Conservation (phyloP, 2,329 filamentous ascomycete genomes). For the Cordyceps militaris region DNA sequence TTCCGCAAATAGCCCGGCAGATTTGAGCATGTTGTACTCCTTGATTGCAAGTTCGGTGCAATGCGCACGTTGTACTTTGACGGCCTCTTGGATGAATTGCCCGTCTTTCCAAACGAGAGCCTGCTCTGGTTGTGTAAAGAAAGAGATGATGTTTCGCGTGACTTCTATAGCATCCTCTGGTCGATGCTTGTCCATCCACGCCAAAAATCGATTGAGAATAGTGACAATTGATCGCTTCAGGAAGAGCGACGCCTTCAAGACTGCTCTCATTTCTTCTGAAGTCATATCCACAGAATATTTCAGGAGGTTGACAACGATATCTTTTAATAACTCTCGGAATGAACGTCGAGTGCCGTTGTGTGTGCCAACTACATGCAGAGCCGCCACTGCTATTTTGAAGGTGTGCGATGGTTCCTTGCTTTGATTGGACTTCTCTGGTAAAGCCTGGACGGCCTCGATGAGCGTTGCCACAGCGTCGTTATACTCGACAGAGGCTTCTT, state of each 20-base stretch:
- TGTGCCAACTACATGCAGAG: neutral
- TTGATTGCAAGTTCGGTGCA: neutral
- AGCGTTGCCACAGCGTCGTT: neutral
- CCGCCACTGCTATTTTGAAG: neutral
- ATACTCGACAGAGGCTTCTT: neutral
- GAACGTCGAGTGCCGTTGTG: neutral
- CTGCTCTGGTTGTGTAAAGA: conserved; percentile 1
- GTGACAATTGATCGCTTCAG: neutral
- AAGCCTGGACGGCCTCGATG: neutral
- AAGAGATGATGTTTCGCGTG: neutral
- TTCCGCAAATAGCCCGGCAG: neutral
- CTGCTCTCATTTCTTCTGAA: neutral
- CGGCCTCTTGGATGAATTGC: neutral
- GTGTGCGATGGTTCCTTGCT: neutral
- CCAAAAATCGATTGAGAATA: neutral
- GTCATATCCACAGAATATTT: neutral
- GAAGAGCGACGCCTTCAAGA: neutral
- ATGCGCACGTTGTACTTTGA: neutral
- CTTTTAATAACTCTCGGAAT: neutral
- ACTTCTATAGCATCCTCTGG: neutral
- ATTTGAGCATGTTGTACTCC: neutral
- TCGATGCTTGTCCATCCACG: neutral
- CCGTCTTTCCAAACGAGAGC: neutral
- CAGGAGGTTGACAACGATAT: neutral
- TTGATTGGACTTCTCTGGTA: neutral